Percentiles rank a stretch among this genome's conserved stretches.
Evolutionary conservation across 768 basidiomycete genomes (phyloP).

Genomic region (Mycena metata): DNA sequence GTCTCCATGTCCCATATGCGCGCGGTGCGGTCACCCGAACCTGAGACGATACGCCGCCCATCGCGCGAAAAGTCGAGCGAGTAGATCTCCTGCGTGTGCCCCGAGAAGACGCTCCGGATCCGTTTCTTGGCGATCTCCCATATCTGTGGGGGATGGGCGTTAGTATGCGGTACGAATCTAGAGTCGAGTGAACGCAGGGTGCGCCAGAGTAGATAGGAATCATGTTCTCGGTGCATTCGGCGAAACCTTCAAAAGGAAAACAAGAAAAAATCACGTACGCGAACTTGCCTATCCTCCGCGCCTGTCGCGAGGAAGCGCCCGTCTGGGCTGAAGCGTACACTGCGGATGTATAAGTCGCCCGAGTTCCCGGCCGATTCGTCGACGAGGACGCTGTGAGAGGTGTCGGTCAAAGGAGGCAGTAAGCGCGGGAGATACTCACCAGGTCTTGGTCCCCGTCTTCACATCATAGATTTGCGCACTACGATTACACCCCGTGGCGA

Average conservation of each 20-base stretch:
- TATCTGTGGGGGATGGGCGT: constrained; percentile 63
- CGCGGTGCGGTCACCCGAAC: constrained; percentile 68
- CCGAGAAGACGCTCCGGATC: constrained; percentile 81
- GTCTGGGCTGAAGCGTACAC: constrained; percentile 94
- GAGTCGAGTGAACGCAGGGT: neutral
- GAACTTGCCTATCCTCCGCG: constrained; percentile 93
- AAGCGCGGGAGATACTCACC: constrained; percentile 62
- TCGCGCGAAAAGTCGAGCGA: constrained; percentile 89
- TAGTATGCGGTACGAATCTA: neutral
- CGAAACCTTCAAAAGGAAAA: too few relatives aligned
- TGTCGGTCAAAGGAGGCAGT: constrained; percentile 29
- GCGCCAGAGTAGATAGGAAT: too few relatives aligned
- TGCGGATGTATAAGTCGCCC: constrained; percentile 92
- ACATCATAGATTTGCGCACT: constrained; percentile 97
- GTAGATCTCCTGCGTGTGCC: constrained; percentile 93
- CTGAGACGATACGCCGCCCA: constrained; percentile 83
- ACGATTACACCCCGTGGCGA: constrained; percentile 94
- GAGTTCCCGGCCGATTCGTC: constrained; percentile 82
- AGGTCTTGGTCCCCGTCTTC: constrained; percentile 87
- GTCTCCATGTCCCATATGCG: constrained; percentile 49
- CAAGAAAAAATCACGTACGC: constrained; percentile 63
- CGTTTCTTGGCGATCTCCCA: constrained; percentile 89
- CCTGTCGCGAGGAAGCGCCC: constrained; percentile 95
- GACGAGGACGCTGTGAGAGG: constrained; percentile 69
- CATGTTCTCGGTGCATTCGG: too few relatives aligned